These are phyloP conservation scores for Gamsiella multidivaricata DNA, from an alignment of 192 early-diverging fungal genomes.

Conservation along the genomic window DNA sequence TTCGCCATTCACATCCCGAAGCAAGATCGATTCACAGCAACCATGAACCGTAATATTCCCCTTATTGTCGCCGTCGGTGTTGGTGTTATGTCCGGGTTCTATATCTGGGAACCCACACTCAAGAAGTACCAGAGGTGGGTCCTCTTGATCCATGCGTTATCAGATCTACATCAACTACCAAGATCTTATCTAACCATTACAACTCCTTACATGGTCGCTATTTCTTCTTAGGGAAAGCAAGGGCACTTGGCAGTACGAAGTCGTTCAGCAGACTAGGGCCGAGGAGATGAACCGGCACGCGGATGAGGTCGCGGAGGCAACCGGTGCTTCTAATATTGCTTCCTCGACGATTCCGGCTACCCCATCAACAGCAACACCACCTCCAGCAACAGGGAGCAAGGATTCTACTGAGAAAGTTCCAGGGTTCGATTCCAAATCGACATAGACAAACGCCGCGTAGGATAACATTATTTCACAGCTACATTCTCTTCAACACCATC, in stretches of 20 bases:
- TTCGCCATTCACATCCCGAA: too few species aligned
- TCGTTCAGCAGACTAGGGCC: conserved; percentile 45
- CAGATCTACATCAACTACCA: background rate
- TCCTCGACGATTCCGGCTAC: background rate
- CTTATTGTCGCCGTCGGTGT: conserved; percentile 29
- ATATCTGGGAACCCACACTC: conserved; percentile 51
- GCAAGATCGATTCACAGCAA: background rate
- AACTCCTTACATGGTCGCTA: too few species aligned
- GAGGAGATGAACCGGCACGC: conserved; percentile 36
- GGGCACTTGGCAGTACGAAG: conserved; percentile 48
- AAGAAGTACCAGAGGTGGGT: conserved; percentile 44
- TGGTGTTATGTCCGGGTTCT: conserved; percentile 45
- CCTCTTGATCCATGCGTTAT: background rate
- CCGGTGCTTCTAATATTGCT: background rate
- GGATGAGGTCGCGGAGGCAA: conserved; percentile 15
- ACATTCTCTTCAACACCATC: background rate
- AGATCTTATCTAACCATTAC: too few species aligned
- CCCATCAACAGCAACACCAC: background rate
- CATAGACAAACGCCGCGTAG: too few species aligned
- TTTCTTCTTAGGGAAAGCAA: conserved; percentile 36
- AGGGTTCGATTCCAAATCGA: too few species aligned
- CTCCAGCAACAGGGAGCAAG: too few species aligned
- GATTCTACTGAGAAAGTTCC: too few species aligned
- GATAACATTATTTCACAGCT: background rate
- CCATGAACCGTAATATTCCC: conserved; percentile 42